These are phyloP conservation scores for Eragrostis tef DNA, from an alignment of 202 grass and related monocot species.

Conservation along the genomic window DNA sequence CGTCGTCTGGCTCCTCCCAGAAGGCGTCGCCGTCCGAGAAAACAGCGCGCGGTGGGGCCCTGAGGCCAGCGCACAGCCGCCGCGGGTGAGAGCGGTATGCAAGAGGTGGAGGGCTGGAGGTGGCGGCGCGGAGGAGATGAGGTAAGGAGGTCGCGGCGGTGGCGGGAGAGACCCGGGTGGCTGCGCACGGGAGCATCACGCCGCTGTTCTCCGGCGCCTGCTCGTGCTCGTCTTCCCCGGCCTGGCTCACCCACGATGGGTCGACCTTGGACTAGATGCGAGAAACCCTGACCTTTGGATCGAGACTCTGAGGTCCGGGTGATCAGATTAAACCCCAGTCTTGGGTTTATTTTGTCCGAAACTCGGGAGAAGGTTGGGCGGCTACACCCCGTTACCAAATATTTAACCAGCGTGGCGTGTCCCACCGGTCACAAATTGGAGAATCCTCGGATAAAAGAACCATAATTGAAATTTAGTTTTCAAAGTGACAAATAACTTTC, in stretches of 20 bases:
- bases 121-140: slow-evolving; percentile 13
- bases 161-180: neutral
- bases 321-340: neutral
- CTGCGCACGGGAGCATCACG: slow-evolving; percentile 39
- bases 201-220: neutral
- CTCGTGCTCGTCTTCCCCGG: neutral
- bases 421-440: too few species aligned
- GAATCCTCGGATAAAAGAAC: too few species aligned
- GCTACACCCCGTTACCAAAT: too few species aligned
- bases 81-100: neutral
- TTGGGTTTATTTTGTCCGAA: too few species aligned
- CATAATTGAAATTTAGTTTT: too few species aligned
- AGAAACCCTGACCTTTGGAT: neutral
- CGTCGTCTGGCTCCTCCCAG: slow-evolving; percentile 79
- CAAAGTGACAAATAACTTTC: too few species aligned
- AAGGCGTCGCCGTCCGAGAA: slow-evolving; percentile 28
- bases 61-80: neutral
- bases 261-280: neutral
- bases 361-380: too few species aligned
- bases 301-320: neutral
- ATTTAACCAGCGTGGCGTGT: too few species aligned
- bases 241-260: neutral
- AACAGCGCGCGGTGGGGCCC: neutral
- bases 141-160: neutral
- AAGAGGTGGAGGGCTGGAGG: neutral